Evolutionary conservation across 305 asterid species (phyloP).

Genomic region (Fraxinus sp.): DNA sequence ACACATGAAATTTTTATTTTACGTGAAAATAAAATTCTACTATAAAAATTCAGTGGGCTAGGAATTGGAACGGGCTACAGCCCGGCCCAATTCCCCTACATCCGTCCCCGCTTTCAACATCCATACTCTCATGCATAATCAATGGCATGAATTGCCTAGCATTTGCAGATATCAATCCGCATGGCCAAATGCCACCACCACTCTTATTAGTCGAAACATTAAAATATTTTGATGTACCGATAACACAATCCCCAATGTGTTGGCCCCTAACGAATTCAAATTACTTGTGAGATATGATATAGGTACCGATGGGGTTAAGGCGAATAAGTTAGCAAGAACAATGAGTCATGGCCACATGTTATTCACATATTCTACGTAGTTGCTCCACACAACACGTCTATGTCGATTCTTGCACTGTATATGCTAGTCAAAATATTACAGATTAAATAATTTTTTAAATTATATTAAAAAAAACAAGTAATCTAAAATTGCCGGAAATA

Average conservation of each 20-base stretch:
- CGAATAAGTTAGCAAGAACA: neutral
- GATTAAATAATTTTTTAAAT: too few species aligned
- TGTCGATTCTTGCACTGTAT: neutral
- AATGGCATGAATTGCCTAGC: neutral
- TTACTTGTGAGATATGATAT: neutral
- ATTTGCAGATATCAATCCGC: neutral
- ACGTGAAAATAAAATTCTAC: too few species aligned
- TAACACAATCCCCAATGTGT: neutral
- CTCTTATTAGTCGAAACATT: neutral
- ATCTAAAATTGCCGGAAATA: too few species aligned
- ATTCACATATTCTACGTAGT: neutral
- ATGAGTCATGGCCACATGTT: neutral
- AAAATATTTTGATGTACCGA: neutral
- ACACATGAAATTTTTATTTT: too few species aligned
- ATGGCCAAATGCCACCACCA: neutral
- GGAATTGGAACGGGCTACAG: too few species aligned
- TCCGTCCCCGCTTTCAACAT: too few species aligned
- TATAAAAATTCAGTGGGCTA: too few species aligned
- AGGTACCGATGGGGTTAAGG: neutral
- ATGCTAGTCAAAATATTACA: too few species aligned
- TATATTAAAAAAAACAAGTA: too few species aligned
- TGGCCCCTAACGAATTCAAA: neutral
- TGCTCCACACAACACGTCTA: neutral
- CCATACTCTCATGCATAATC: neutral
- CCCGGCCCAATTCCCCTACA: too few species aligned